These are phyloP conservation scores for Ilyonectria destructans DNA, from an alignment of 2,329 filamentous ascomycete species.

Conservation along the genomic window DNA sequence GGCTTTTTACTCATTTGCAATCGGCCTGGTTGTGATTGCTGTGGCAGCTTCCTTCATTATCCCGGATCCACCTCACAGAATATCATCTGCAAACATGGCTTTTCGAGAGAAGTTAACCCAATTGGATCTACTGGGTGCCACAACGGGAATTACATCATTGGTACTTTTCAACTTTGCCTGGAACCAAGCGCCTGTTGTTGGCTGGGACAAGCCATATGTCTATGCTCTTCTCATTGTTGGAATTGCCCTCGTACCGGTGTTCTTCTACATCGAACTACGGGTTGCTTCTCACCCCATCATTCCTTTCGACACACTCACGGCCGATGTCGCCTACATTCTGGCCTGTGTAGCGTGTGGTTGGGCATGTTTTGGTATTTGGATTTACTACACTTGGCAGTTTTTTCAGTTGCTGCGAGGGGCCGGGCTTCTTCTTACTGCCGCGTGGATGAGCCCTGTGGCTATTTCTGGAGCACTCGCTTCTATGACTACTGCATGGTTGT, in stretches of 20 bases:
- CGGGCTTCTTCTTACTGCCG: conserved; percentile 61
- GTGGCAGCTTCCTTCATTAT: conserved; percentile 54
- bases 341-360: conserved; percentile 69
- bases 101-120: conserved; percentile 41
- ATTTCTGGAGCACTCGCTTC: conserved; percentile 63
- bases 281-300: conserved; percentile 68
- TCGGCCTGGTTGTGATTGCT: conserved; percentile 55
- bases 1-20: conserved; percentile 62
- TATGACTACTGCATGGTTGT: conserved; percentile 60
- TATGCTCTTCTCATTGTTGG: conserved; percentile 72
- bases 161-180: conserved; percentile 78
- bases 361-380: conserved; percentile 69
- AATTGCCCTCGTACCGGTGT: conserved; percentile 67
- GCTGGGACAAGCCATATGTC: conserved; percentile 72
- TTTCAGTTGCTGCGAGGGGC: conserved; percentile 61
- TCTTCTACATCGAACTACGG: conserved; percentile 71
- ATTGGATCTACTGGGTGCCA: conserved; percentile 59
- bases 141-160: conserved; percentile 68
- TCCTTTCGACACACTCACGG: conserved; percentile 65
- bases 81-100: conserved; percentile 29
- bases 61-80: conserved; percentile 49
- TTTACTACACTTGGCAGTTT: conserved; percentile 68
- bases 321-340: conserved; percentile 70
- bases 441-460: conserved; percentile 63
- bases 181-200: conserved; percentile 75